A percentile compares a stretch with the other conserved stretches of the same genome.
phyloP scores from a whole-genome alignment of 192 early-diverging fungal species.

The Backusella luteola region DNA sequence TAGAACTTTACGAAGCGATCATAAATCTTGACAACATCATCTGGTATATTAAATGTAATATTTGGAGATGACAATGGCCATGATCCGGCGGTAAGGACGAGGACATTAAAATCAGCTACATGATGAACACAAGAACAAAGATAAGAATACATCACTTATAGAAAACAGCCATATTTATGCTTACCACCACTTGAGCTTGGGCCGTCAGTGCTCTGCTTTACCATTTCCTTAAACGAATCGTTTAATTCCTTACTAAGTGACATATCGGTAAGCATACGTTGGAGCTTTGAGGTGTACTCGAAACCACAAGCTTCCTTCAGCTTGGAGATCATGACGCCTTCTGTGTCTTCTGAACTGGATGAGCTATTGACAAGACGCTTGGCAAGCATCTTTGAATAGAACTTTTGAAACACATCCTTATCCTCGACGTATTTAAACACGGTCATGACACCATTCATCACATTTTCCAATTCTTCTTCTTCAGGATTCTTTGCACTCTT shows the following conservation, averaged over 20 bases:
- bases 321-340: constrained; percentile 90
- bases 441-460: constrained; percentile 61
- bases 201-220: constrained; percentile 38
- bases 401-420: constrained; percentile 98
- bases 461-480: constrained; percentile 48
- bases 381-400: constrained; percentile 91
- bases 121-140: not conserved
- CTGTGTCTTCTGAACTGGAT: constrained; percentile 89
- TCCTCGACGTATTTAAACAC: constrained; percentile 96
- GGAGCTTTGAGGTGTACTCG: constrained; percentile 93
- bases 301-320: constrained; percentile 81
- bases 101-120: constrained; percentile 73
- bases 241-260: constrained; percentile 88
- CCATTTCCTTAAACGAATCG: constrained; percentile 71
- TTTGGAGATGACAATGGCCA: constrained; percentile 90
- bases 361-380: constrained; percentile 88
- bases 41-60: constrained; percentile 82
- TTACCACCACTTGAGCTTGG: constrained; percentile 20
- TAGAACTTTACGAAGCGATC: constrained; percentile 88
- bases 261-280: constrained; percentile 97
- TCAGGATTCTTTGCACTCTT: constrained; percentile 82
- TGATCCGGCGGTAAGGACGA: constrained; percentile 83
- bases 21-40: constrained; percentile 80
- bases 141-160: not conserved
- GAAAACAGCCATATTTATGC: not conserved